Base-by-base conservation (phyloP, 75 land plant species). In the Selaginella tamariscina region DNA sequence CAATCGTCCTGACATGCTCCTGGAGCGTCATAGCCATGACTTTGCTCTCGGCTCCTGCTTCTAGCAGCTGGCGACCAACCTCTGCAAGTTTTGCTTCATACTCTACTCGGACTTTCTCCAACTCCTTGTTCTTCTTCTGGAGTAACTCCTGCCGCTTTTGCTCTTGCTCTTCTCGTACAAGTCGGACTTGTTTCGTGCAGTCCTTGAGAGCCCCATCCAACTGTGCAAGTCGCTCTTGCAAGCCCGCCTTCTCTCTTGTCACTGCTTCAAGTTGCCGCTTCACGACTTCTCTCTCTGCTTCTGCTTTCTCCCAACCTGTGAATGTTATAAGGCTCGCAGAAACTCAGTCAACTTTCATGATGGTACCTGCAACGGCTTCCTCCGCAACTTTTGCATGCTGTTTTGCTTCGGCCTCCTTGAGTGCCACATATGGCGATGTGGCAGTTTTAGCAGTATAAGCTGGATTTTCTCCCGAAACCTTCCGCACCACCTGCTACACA, bases 341-440 rank as follows among this genome's bases (percentile, higher is more conserved):
- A 49, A 20, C 20, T 49, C 20, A 49, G 20, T 49, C 11, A n/a
- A n/a, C n/a, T n/a, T n/a, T n/a, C n/a, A 39, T 5, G 49, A 39
- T 15, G 49, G 11, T 59, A 59, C 62, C 62, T 59, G 62, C 21
- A n/a, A 59, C 62, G 21, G 62, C 62, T 27, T 59, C 62, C 21
- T 59, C 62, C 9, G 62, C 62, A n/a, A 59, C 62, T 27, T 59
- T 59, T 8, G 62, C 62, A 59, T 59, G 62, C 26, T 59, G 62
- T n/a, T 59, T 59, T 5, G 21, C 62, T 59, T 39, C 49, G 49
- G 49, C 49, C 49, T 39, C 49, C 49, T 39, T 39, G 49, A 39
- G 49, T 5, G 49, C 49, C 49, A 39, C 5, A 5, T 39, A 5
- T 15, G 49, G 15, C 15, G 49, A 15, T 39, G 49, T n/a, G n/a